Evolutionary conservation across 768 basidiomycete species (phyloP).

Genomic region (Multifurca ochricompacta): DNA sequence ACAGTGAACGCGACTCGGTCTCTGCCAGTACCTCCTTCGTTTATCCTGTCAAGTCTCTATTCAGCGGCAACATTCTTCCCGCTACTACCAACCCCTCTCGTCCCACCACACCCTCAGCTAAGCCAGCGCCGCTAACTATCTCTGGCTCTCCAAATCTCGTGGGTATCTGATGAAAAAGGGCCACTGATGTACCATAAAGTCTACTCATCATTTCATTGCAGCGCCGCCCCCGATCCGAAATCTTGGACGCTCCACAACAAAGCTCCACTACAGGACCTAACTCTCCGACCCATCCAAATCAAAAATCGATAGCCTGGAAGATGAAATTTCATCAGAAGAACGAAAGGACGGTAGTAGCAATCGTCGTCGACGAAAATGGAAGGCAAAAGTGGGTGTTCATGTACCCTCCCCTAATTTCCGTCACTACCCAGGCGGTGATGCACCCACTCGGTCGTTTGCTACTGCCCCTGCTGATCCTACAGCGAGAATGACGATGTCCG

Average conservation of each 20-base stretch:
- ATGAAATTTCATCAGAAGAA: too few relatives aligned
- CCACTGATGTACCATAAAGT: too few relatives aligned
- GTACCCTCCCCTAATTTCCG: background rate
- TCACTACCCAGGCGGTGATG: background rate
- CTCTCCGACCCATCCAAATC: too few relatives aligned
- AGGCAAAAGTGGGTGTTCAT: background rate
- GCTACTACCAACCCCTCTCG: too few relatives aligned
- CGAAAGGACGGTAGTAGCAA: too few relatives aligned
- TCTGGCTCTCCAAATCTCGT: background rate
- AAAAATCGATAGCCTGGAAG: too few relatives aligned
- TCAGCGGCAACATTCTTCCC: constrained; percentile 21
- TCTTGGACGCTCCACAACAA: background rate
- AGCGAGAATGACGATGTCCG: too few relatives aligned
- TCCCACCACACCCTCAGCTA: background rate
- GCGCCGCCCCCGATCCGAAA: background rate
- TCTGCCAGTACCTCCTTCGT: too few relatives aligned
- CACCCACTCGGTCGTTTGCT: background rate
- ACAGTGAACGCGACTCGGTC: too few relatives aligned
- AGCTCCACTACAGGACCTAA: too few relatives aligned
- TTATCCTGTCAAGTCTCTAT: constrained; percentile 31
- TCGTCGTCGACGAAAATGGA: background rate
- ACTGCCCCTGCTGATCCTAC: too few relatives aligned
- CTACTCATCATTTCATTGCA: background rate
- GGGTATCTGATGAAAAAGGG: too few relatives aligned
- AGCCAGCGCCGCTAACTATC: background rate